These are phyloP conservation scores for Cryptococcus floricola DNA, from an alignment of 1,284 basidiomycete species.

Conservation along the genomic window DNA sequence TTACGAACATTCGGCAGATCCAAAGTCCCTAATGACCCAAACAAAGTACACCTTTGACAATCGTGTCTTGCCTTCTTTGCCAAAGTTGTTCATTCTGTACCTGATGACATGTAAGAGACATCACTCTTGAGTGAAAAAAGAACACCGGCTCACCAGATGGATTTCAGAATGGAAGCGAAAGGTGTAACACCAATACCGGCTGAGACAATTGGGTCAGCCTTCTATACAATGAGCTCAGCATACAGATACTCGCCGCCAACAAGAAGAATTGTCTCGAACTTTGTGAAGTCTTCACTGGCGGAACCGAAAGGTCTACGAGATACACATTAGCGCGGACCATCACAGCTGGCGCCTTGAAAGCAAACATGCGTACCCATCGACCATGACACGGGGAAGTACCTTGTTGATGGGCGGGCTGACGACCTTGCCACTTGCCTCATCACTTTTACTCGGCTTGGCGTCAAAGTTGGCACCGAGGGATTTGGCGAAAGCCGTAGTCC, in stretches of 20 bases:
- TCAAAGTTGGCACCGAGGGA: slow-evolving; percentile 78
- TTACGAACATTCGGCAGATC: slow-evolving; percentile 42
- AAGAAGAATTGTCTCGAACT: slow-evolving; percentile 74
- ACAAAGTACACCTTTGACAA: slow-evolving; percentile 47
- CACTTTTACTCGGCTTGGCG: slow-evolving; percentile 51
- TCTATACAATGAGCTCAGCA: background rate
- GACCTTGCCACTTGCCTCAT: slow-evolving; percentile 52
- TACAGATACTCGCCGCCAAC: slow-evolving; percentile 58
- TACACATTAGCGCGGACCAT: background rate
- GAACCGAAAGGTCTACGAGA: slow-evolving; percentile 66
- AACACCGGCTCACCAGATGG: slow-evolving; percentile 61
- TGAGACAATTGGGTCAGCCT: background rate
- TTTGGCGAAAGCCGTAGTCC: slow-evolving; percentile 68
- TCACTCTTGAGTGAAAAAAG: background rate
- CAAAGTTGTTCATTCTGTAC: slow-evolving; percentile 75
- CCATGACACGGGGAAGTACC: slow-evolving; percentile 79
- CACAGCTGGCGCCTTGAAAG: background rate
- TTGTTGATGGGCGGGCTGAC: slow-evolving; percentile 21
- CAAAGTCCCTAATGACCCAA: slow-evolving; percentile 76
- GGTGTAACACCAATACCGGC: slow-evolving; percentile 88
- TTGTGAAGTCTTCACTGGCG: slow-evolving; percentile 71
- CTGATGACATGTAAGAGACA: slow-evolving; percentile 3
- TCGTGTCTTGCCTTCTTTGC: slow-evolving; percentile 29
- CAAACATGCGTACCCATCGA: slow-evolving; percentile 56
- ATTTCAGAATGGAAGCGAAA: slow-evolving; percentile 84